These are phyloP conservation scores for Multifurca ochricompacta DNA, from an alignment of 768 basidiomycete species.

Conservation along the genomic window DNA sequence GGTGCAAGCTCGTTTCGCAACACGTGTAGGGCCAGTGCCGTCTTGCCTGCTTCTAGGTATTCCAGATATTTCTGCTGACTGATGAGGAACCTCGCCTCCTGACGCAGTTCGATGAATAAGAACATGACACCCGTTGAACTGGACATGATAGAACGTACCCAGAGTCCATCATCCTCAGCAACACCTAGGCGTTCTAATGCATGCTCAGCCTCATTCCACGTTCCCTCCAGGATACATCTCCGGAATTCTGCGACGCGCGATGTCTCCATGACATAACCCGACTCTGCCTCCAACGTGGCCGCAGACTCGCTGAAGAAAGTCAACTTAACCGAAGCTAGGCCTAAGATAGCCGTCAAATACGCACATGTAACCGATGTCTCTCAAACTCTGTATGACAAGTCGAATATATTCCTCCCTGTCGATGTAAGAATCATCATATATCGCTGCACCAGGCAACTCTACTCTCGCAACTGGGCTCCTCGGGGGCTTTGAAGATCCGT, in stretches of 20 bases:
- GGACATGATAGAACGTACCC: constrained; percentile 39
- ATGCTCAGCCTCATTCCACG: constrained; percentile 73
- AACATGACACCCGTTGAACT: neutral
- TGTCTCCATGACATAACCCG: constrained; percentile 81
- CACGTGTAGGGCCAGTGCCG: constrained; percentile 74
- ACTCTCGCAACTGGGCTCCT: constrained; percentile 50
- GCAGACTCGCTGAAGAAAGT: constrained; percentile 66
- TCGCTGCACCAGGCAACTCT: constrained; percentile 58
- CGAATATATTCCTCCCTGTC: constrained; percentile 89
- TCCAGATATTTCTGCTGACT: constrained; percentile 96
- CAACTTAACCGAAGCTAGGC: constrained; percentile 12
- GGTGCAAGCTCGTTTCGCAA: constrained; percentile 86
- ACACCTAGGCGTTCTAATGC: constrained; percentile 64
- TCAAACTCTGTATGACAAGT: constrained; percentile 78
- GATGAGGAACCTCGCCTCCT: constrained; percentile 84
- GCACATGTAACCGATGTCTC: constrained; percentile 72
- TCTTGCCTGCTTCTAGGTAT: constrained; percentile 72
- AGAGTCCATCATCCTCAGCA: constrained; percentile 55
- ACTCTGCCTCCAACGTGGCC: constrained; percentile 83
- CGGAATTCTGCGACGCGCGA: constrained; percentile 73
- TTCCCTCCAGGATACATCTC: constrained; percentile 67
- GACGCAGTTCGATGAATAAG: constrained; percentile 2
- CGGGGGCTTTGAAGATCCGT: constrained; percentile 44
- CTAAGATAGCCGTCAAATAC: constrained; percentile 12
- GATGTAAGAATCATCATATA: constrained; percentile 72